Evolutionary conservation across 148 eudicot species (phyloP).

Genomic region (Silene uniflora): DNA sequence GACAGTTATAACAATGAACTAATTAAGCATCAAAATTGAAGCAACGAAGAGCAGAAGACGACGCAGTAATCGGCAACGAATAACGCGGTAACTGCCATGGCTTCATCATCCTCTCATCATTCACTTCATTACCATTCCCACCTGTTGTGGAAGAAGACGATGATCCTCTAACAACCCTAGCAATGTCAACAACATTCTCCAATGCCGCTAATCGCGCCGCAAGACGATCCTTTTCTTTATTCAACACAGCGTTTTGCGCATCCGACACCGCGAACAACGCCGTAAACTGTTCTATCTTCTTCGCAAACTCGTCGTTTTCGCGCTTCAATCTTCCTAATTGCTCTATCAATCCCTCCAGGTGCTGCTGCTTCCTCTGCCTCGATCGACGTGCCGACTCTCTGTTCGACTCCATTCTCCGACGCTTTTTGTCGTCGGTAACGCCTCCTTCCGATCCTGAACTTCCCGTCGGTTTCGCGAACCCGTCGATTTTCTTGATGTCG

Average conservation of each 20-base stretch:
- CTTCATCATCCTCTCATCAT: slow-evolving; percentile 31
- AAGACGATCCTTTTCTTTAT: slow-evolving; percentile 36
- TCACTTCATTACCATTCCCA: slow-evolving; percentile 11
- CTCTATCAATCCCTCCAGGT: slow-evolving; percentile 45
- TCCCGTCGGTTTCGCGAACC: neutral
- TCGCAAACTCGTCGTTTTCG: slow-evolving; percentile 30
- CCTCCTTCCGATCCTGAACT: slow-evolving; percentile 45
- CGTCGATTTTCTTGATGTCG: neutral
- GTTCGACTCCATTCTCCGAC: slow-evolving; percentile 66
- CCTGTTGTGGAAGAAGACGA: neutral
- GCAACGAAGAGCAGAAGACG: slow-evolving; percentile 17
- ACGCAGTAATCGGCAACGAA: slow-evolving; percentile 25
- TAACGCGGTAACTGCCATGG: slow-evolving; percentile 42
- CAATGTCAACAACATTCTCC: slow-evolving; percentile 35
- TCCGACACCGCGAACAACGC: slow-evolving; percentile 24
- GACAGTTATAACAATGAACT: neutral
- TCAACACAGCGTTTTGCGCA: slow-evolving; percentile 35
- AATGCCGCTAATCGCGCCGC: slow-evolving; percentile 41
- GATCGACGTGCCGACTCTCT: slow-evolving; percentile 76
- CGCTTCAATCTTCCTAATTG: slow-evolving; percentile 27
- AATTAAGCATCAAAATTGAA: slow-evolving; percentile 14
- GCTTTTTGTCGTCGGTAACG: slow-evolving; percentile 51
- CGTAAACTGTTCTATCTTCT: slow-evolving; percentile 25
- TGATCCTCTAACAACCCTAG: slow-evolving; percentile 25
- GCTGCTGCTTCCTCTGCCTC: slow-evolving; percentile 58